These are phyloP conservation scores for Debaryomyces singareniensis DNA, from an alignment of 1,139 yeast species.

Conservation along the genomic window DNA sequence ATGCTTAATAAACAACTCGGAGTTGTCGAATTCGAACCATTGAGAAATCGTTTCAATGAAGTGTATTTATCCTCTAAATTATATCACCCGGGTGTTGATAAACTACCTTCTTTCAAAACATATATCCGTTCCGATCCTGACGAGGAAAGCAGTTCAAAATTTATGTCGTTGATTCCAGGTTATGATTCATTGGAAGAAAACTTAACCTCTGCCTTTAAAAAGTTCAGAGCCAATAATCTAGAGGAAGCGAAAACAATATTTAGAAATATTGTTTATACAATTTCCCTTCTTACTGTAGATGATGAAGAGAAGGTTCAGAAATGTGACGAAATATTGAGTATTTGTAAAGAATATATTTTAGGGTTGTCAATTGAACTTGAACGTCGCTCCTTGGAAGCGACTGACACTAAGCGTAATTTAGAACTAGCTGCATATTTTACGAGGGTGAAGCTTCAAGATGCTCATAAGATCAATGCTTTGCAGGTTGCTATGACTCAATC, in stretches of 20 bases:
- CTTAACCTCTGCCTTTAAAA: slow-evolving; percentile 72
- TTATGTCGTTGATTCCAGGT: slow-evolving; percentile 72
- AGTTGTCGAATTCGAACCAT: slow-evolving; percentile 77
- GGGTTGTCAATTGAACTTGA: slow-evolving; percentile 87
- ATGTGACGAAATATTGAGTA: slow-evolving; percentile 62
- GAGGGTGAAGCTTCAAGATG: slow-evolving; percentile 70
- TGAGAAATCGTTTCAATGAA: slow-evolving; percentile 74
- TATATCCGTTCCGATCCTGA: slow-evolving; percentile 59
- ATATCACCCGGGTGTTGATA: slow-evolving; percentile 66
- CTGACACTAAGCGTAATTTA: slow-evolving; percentile 74
- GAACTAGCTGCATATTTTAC: slow-evolving; percentile 97
- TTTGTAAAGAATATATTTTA: slow-evolving; percentile 84
- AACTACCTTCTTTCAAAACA: slow-evolving; percentile 61
- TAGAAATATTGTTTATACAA: slow-evolving; percentile 72
- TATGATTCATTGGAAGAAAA: slow-evolving; percentile 58
- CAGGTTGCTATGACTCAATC: slow-evolving; percentile 95
- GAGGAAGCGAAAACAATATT: slow-evolving; percentile 74
- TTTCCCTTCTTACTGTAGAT: slow-evolving; percentile 66
- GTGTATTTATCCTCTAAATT: slow-evolving; percentile 77
- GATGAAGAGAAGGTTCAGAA: slow-evolving; percentile 70
- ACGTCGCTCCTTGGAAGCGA: slow-evolving; percentile 72
- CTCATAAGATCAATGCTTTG: slow-evolving; percentile 80
- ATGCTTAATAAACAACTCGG: slow-evolving; percentile 87
- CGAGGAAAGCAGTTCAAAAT: slow-evolving; percentile 49
- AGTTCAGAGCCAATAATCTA: slow-evolving; percentile 77